Evolutionary conservation across 768 basidiomycete genomes (phyloP).

Genomic region (Pleurotus pulmonarius): DNA sequence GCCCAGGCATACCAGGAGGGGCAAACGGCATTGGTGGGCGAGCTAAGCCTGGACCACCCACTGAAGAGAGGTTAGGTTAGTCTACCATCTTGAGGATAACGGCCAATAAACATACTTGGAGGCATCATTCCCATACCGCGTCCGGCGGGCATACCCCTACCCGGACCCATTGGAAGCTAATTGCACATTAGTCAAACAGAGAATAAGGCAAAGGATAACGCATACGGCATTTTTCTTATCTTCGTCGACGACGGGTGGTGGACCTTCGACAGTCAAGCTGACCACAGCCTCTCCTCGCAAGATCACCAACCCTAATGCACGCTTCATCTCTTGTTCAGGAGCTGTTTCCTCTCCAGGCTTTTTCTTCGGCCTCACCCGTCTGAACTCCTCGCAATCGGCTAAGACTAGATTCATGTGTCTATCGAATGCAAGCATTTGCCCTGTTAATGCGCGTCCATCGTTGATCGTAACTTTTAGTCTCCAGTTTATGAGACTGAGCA

Average conservation of each 20-base stretch:
- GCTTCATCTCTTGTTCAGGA: conserved; percentile 91
- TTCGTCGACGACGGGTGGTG: conserved; percentile 87
- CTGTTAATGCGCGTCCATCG: conserved; percentile 93
- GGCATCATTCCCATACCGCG: conserved; percentile 97
- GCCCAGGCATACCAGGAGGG: conserved; percentile 80
- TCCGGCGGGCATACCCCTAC: conserved; percentile 93
- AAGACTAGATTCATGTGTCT: conserved; percentile 99
- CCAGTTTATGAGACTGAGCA: conserved; percentile 98
- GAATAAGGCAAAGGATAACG: conserved; percentile 23
- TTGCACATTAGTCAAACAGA: conserved; percentile 5
- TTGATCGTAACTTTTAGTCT: conserved; percentile 94
- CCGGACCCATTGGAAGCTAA: conserved; percentile 85
- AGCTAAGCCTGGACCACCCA: conserved; percentile 56
- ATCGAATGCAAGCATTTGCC: conserved; percentile 99
- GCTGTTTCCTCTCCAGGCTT: conserved; percentile 77
- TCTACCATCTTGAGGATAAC: conserved; percentile 14
- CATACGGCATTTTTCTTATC: conserved; percentile 78
- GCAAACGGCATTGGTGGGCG: conserved; percentile 68
- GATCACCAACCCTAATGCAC: conserved; percentile 94
- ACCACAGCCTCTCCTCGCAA: conserved; percentile 96
- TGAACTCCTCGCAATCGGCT: conserved; percentile 97
- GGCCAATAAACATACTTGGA: conserved; percentile 50
- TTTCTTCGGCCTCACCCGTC: conserved; percentile 90
- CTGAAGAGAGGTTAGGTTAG: conserved; percentile 27
- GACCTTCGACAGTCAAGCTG: conserved; percentile 91